These are phyloP conservation scores for Neofusicoccum ribis DNA, from an alignment of 2,329 filamentous ascomycete genomes.

Conservation along the genomic window DNA sequence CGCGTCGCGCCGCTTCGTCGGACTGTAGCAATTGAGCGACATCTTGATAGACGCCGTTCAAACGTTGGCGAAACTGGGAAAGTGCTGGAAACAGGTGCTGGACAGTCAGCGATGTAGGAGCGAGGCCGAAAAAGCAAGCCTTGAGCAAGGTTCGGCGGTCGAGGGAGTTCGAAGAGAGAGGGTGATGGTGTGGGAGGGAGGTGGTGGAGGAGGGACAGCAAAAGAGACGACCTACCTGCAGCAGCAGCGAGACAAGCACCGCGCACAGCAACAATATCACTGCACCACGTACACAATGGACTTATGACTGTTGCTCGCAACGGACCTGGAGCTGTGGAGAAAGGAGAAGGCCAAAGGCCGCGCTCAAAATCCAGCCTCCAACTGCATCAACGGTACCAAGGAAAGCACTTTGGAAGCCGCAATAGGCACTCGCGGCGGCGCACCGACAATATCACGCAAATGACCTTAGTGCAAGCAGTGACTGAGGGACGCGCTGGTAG, in stretches of 20 bases:
- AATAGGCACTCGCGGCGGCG: background rate
- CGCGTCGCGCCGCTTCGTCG: slow-evolving; percentile 5
- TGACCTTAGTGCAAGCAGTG: background rate
- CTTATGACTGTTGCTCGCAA: background rate
- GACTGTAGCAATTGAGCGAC: slow-evolving; percentile 14
- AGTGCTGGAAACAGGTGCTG: background rate
- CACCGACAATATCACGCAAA: background rate
- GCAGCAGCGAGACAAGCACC: background rate
- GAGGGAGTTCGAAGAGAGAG: background rate
- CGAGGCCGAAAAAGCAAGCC: background rate
- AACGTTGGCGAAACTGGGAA: background rate
- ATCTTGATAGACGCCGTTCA: background rate
- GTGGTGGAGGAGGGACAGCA: background rate
- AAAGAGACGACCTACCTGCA: background rate
- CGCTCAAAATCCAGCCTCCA: background rate
- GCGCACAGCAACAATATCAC: background rate
- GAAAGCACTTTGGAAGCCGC: too few relatives aligned
- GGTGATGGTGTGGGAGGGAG: background rate
- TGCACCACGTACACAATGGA: background rate
- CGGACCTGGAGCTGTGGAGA: background rate
- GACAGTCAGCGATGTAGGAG: background rate
- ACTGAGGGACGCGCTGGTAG: background rate
- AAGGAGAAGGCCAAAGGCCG: background rate
- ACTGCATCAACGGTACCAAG: too few relatives aligned
- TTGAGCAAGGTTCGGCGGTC: background rate